Evolutionary conservation across 1,284 basidiomycete genomes (phyloP), one percentile per base, ranked within the genome.

Genomic region (Leccinum pachyderme): DNA sequence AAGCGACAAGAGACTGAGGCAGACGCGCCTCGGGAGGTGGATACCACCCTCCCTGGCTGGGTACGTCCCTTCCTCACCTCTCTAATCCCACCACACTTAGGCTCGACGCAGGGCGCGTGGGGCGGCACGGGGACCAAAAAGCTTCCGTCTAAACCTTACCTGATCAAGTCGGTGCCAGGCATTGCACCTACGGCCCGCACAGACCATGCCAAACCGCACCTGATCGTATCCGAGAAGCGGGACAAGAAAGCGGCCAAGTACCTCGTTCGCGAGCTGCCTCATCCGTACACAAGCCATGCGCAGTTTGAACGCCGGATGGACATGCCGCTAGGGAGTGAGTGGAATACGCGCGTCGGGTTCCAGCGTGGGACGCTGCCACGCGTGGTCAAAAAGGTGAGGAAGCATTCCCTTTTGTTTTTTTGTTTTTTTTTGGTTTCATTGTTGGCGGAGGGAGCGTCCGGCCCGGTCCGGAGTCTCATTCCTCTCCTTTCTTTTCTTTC

Each of bases 1-100:
- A 98, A 98, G 71, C 80, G 81, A 37, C 80, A 81, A 41, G 87
- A 91, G 69, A 83, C 92, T 13, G 87, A 89, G 45, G 82, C 81
- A 13, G 95, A 98, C 65, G 94, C 94, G 2, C 93, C 95, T 0
- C 80, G 31, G 49, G 84, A 89, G 56, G 81, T 95, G 32, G 95
- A 98, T 69, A 93, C 87, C 0, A 92, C 93, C 1, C 80, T 98
- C n/a, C 86, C 93, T 44, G 96, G 96, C 31, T 98, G 97, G 96
- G 92, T 94, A 68, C 61, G 86, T 35, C 60, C 48, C 29, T 41
- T n/a, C 52, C 7, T 13, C 15, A 3, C 51, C 5, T 15, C 15
- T 37, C 13, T 39, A 4, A 8, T 5, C 15, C 9, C 33, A 35
- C 33, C 33, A 35, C 11, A 22, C 37, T 39, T 15, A 25, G 27